Conservation (phyloP, 2,329 filamentous ascomycete species). For the Apiospora aurea region DNA sequence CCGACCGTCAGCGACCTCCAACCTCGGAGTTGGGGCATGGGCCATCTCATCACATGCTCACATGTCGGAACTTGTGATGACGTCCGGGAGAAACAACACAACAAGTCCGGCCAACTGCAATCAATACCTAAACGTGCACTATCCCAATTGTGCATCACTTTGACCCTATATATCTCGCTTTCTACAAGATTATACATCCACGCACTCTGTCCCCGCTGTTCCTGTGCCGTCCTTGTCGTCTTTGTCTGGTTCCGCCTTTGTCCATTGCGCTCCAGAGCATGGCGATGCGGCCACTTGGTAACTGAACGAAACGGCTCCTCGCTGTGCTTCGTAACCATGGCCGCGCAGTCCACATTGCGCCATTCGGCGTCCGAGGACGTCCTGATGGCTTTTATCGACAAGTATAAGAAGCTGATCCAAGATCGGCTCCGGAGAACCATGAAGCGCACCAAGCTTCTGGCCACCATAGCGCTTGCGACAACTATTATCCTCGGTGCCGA, state of each 20-base stretch:
- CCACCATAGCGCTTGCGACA: constrained; percentile 76
- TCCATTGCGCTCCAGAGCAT: constrained; percentile 1
- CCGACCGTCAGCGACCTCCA: neutral
- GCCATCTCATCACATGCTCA: constrained; percentile 19
- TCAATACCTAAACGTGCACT: neutral
- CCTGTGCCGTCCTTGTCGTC: neutral
- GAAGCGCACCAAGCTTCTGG: constrained; percentile 74
- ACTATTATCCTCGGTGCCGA: constrained; percentile 82
- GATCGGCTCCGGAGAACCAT: constrained; percentile 69
- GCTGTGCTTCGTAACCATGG: constrained; percentile 62
- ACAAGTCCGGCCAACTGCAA: neutral
- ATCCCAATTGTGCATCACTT: neutral
- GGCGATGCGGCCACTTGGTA: constrained; percentile 25
- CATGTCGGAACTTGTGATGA: constrained; percentile 16
- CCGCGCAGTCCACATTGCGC: constrained; percentile 84
- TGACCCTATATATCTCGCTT: neutral
- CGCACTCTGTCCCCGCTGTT: neutral
- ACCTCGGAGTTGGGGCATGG: constrained; percentile 21
- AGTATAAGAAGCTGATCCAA: constrained; percentile 61
- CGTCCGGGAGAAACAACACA: constrained; percentile 9
- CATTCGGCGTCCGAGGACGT: constrained; percentile 70
- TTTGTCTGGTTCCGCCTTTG: neutral
- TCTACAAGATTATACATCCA: neutral
- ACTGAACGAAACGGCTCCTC: constrained; percentile 8
- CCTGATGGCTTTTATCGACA: constrained; percentile 68